A percentile compares a stretch with the other conserved stretches of the same genome.
Evolutionary conservation across 345 rosid species (phyloP).

Genomic region (Brassica nigra): DNA sequence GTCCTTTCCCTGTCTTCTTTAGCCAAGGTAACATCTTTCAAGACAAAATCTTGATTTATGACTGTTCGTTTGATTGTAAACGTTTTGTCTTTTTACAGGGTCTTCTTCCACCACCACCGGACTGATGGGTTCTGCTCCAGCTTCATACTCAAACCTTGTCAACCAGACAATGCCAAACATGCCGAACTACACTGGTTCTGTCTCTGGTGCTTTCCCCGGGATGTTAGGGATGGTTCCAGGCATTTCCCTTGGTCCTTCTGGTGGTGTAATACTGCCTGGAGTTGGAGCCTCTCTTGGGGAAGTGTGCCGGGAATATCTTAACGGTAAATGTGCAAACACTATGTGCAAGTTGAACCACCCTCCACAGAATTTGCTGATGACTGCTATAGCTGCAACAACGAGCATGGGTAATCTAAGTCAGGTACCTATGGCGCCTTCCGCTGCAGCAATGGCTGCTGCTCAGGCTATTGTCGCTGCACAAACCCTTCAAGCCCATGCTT

Average conservation of each 20-base stretch:
- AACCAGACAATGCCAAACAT: conserved; percentile 99
- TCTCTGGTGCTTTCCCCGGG: conserved; percentile 94
- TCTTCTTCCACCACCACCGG: conserved; percentile 61
- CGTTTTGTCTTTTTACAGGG: conserved; percentile 43
- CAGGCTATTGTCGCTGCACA: conserved; percentile 99
- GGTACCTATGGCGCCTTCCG: conserved; percentile 99
- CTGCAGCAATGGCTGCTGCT: conserved; percentile 99
- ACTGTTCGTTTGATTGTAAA: background rate
- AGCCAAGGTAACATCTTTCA: conserved; percentile 59
- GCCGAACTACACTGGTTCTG: conserved; percentile 97
- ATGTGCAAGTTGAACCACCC: conserved; percentile 92
- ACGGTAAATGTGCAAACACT: conserved; percentile 75
- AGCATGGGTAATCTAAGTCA: conserved; percentile 86
- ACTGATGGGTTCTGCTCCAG: conserved; percentile 65
- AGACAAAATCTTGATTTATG: background rate
- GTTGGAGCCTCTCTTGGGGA: conserved; percentile 96
- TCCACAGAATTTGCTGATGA: conserved; percentile 87
- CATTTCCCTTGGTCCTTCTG: conserved; percentile 81
- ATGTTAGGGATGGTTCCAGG: conserved; percentile 95
- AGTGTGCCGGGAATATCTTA: conserved; percentile 91
- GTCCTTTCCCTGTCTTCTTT: conserved; percentile 98
- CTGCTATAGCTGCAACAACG: conserved; percentile 94
- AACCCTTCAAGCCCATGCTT: conserved; percentile 99
- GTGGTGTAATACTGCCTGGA: conserved; percentile 95
- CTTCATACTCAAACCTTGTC: conserved; percentile 71